Evolutionary conservation across 1,139 yeast species (phyloP), one percentile per base, ranked within the genome.

Genomic region (Lodderomyces elongisporus): DNA sequence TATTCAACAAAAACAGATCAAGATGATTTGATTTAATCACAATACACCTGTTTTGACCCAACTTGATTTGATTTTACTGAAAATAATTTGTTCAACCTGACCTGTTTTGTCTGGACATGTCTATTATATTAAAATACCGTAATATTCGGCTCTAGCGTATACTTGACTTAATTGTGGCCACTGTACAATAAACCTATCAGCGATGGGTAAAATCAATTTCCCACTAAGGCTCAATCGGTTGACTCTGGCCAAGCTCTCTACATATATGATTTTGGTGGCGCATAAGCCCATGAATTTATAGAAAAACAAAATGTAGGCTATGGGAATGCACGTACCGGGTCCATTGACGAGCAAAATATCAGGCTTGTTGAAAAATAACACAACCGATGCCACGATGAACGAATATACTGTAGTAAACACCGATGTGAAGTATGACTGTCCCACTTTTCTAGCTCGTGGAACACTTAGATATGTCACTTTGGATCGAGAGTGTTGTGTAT

Each of bases 241-340:
- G 3, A 89, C 96, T 31, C 99, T 64, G 0, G 98, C 98, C 33
- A 91, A 66, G 31, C 95, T 83, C 57, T 91, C 99, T 17, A 91
- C 65, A 49, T 89, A 91, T 1, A 91, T 58, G 20, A 91, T 79
- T 37, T 75, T 67, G 0, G 88, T 76, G 9, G 53, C 47, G 22
- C 71, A 54, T 4, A 74, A 27, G 0, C 87, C 83, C 4, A 77
- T 43, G 38, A 70, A 58, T 49, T 78, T 74, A 40, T 80, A 61
- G 4, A 70, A 44, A 35, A 81, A 70, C 12, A 81, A 51, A 2
- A 81, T 69, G 37, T 79, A 74, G 38, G 91, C 84, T 17, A 85
- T 56, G 2, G 94, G 81, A 2, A 89, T 87, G 36, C 89, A 70
- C 0, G 96, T 87, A 1, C 96, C 99, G 0, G 99, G 99, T 0